These are phyloP conservation scores for Dispira simplex DNA, from an alignment of 192 early-diverging fungal genomes.

Conservation along the genomic window DNA sequence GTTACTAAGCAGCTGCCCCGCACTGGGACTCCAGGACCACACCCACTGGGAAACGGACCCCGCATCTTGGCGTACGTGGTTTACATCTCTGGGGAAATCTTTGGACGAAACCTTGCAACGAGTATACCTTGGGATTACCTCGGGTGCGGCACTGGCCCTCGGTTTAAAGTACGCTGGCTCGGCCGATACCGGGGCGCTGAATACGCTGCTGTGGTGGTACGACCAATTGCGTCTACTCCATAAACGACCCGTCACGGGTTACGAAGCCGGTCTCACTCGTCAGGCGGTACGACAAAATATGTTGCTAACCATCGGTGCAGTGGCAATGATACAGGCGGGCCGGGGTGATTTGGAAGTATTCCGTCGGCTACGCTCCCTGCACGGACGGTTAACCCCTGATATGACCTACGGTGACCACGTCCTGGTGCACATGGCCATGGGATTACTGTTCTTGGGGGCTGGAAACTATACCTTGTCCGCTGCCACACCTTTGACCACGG, in stretches of 20 bases:
- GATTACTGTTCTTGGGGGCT: constrained; percentile 57
- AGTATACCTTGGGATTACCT: background rate
- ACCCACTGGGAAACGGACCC: too few relatives aligned
- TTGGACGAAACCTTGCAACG: background rate
- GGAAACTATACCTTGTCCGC: constrained; percentile 52
- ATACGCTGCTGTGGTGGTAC: constrained; percentile 4
- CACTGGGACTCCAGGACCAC: background rate
- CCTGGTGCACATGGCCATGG: constrained; percentile 58
- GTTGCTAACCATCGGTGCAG: constrained; percentile 32
- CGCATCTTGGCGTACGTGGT: too few relatives aligned
- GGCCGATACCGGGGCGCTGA: background rate
- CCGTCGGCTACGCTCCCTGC: constrained; percentile 30
- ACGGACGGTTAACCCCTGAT: constrained; percentile 25
- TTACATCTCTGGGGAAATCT: too few relatives aligned
- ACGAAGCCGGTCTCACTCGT: constrained; percentile 24
- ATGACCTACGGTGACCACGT: constrained; percentile 53
- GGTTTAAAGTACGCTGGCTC: constrained; percentile 7
- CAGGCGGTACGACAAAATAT: constrained; percentile 29
- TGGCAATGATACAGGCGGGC: constrained; percentile 54
- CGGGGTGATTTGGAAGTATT: constrained; percentile 42
- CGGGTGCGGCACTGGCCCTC: constrained; percentile 9
- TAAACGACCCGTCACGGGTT: constrained; percentile 24
- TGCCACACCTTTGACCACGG: constrained; percentile 40
- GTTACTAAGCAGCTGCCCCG: constrained; percentile 19
- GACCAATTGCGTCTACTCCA: constrained; percentile 32